phyloP scores from a whole-genome alignment of 345 rosid species.

The Combretum micranthum region DNA sequence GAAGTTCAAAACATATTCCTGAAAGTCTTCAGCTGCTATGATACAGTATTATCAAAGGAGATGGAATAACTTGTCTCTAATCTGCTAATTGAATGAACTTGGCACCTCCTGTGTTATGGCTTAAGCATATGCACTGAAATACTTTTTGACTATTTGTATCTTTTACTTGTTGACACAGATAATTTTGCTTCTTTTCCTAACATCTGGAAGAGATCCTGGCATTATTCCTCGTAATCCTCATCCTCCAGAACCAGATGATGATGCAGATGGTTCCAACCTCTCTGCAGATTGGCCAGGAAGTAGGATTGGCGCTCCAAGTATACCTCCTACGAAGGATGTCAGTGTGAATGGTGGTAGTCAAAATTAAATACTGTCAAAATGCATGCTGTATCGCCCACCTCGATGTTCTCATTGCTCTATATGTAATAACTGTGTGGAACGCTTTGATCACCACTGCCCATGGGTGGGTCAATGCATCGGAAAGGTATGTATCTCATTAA shows the following conservation, averaged over 20 bases:
- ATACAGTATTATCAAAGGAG: too few species aligned
- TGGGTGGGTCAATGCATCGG: constrained; percentile 99
- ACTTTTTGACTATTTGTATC: too few species aligned
- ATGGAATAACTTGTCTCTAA: too few species aligned
- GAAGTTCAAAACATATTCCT: too few species aligned
- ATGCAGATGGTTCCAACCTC: constrained; percentile 39
- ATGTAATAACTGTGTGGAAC: constrained; percentile 91
- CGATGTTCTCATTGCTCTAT: constrained; percentile 95
- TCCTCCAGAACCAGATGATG: constrained; percentile 71
- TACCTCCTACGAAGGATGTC: constrained; percentile 73
- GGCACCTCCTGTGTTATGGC: too few species aligned
- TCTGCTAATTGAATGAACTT: too few species aligned
- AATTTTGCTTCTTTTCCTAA: constrained; percentile 61
- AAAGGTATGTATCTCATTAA: constrained; percentile 37
- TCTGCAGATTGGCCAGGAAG: constrained; percentile 42
- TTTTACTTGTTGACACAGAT: constrained; percentile 40
- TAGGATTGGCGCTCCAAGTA: constrained; percentile 23
- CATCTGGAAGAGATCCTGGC: constrained; percentile 95
- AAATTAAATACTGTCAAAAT: constrained; percentile 81
- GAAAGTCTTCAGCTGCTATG: too few species aligned
- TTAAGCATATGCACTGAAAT: too few species aligned
- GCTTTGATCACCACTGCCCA: constrained; percentile 95
- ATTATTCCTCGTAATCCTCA: constrained; percentile 74
- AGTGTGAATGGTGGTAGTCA: constrained; percentile 55
- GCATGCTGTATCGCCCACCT: constrained; percentile 90